Evolutionary conservation across 1,284 basidiomycete species (phyloP).

Genomic region (Garcileccinum viscosum): DNA sequence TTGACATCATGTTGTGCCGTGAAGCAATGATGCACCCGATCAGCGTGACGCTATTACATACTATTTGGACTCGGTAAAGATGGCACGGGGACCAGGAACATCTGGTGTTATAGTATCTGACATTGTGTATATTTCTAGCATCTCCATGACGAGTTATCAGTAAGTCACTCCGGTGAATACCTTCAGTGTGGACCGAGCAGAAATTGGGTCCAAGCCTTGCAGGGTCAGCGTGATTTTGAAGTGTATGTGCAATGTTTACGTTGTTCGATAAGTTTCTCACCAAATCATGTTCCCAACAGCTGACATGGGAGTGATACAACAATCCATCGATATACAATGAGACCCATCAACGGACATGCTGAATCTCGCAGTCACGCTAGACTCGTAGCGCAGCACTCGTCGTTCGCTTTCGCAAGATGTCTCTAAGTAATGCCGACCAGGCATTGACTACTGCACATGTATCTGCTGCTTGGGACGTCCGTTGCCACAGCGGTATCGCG

Average conservation of each 20-base stretch:
- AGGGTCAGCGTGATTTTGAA: too few species aligned
- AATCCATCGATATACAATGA: not conserved
- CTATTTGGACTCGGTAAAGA: too few species aligned
- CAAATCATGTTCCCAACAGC: not conserved
- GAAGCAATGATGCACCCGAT: too few species aligned
- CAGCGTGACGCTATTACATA: too few species aligned
- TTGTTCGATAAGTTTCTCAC: not conserved
- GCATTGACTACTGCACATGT: not conserved
- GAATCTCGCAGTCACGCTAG: not conserved
- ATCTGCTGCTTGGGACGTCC: constrained; percentile 12
- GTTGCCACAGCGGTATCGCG: constrained; percentile 21
- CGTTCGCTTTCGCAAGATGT: not conserved
- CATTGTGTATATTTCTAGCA: too few species aligned
- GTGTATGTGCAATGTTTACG: not conserved
- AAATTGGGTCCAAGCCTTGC: too few species aligned
- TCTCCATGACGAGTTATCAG: too few species aligned
- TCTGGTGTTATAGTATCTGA: too few species aligned
- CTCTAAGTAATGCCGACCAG: not conserved
- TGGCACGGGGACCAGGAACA: too few species aligned
- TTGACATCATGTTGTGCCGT: too few species aligned
- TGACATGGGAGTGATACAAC: not conserved
- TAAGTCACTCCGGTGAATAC: too few species aligned
- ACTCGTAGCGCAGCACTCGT: not conserved
- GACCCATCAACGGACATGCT: not conserved
- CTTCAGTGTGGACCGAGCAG: too few species aligned